Conservation (phyloP, 306 rosid genomes). For the Psophocarpus tetragonolobus region DNA sequence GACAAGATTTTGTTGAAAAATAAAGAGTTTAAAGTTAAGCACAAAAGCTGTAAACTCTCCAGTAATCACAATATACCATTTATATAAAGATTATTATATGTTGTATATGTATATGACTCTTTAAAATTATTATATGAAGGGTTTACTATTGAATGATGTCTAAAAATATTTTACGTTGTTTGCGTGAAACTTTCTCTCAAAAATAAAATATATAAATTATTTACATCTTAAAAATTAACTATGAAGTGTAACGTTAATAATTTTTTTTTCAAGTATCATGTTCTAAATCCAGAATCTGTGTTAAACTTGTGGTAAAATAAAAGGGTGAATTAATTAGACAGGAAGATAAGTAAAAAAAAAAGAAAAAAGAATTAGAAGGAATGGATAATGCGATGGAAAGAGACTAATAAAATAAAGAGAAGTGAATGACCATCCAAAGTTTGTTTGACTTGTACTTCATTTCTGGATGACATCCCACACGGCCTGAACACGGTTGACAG, state of each 20-base stretch:
- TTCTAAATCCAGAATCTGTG: too few relatives aligned
- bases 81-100: too few relatives aligned
- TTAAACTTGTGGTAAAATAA: too few relatives aligned
- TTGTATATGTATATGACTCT: too few relatives aligned
- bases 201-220: not conserved
- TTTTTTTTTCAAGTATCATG: too few relatives aligned
- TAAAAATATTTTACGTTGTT: too few relatives aligned
- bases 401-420: not conserved
- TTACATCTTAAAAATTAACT: not conserved
- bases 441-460: not conserved
- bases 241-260: not conserved
- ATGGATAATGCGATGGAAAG: not conserved
- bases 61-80: too few relatives aligned
- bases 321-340: not conserved
- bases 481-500: conserved; percentile 63
- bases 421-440: not conserved
- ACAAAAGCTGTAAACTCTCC: too few relatives aligned
- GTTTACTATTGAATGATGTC: too few relatives aligned
- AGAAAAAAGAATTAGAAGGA: not conserved
- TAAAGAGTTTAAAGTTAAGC: too few relatives aligned
- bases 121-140: too few relatives aligned
- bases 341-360: not conserved
- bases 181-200: too few relatives aligned
- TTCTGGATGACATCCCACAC: conserved; percentile 34
- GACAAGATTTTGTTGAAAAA: not conserved